phyloP scores from a whole-genome alignment of 768 basidiomycete genomes.

The Termitomyces sp. region DNA sequence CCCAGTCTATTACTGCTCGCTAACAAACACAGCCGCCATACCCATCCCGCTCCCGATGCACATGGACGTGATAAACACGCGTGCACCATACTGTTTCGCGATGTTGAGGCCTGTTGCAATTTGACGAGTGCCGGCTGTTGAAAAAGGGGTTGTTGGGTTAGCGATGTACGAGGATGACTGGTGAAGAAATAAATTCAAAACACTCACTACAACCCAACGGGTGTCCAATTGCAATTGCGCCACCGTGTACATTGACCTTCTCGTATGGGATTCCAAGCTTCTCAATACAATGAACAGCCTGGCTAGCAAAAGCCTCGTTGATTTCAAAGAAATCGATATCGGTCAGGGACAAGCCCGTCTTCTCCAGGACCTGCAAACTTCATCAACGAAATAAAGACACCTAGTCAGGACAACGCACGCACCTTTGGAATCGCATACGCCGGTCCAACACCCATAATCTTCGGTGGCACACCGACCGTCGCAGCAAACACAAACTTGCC shows the following conservation, averaged over 20 bases:
- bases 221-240: constrained; percentile 87
- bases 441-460: constrained; percentile 90
- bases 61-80: constrained; percentile 87
- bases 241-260: constrained; percentile 85
- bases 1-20: constrained; percentile 50
- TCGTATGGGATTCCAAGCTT: constrained; percentile 63
- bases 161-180: not conserved
- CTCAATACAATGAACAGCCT: constrained; percentile 70
- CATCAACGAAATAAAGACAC: not conserved
- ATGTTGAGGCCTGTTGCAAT: constrained; percentile 80
- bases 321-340: constrained; percentile 92
- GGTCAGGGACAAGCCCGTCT: constrained; percentile 53
- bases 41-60: constrained; percentile 90
- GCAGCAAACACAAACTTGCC: constrained; percentile 77
- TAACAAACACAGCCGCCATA: constrained; percentile 84
- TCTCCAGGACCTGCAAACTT: constrained; percentile 38
- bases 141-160: not conserved
- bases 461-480: constrained; percentile 76
- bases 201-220: constrained; percentile 78
- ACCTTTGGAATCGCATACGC: constrained; percentile 77
- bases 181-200: not conserved
- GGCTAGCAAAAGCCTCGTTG: constrained; percentile 87
- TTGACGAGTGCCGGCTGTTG: constrained; percentile 74
- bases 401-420: not conserved
- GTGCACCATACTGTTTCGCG: constrained; percentile 68